phyloP scores from a whole-genome alignment of 2,329 filamentous ascomycete species.

The Parastagonospora avenae region DNA sequence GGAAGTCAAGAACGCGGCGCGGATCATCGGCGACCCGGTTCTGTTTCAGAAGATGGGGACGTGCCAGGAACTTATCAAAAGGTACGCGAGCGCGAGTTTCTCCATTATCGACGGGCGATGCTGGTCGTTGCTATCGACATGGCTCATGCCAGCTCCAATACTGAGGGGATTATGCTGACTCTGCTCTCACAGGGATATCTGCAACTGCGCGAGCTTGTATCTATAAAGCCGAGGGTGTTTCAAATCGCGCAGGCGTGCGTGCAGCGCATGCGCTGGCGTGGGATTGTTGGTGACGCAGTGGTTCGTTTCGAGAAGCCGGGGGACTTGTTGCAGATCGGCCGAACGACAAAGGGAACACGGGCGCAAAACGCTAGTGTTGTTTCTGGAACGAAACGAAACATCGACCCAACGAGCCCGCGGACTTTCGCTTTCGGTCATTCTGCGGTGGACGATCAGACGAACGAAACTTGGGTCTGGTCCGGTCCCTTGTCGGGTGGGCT shows the following conservation, averaged over 20 bases:
- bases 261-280: not conserved
- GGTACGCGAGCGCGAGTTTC: slow-evolving; percentile 66
- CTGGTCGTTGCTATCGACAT: not conserved
- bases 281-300: not conserved
- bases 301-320: not conserved
- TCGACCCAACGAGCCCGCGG: too few relatives aligned
- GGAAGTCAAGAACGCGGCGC: slow-evolving; percentile 95
- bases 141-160: too few relatives aligned
- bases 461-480: too few relatives aligned
- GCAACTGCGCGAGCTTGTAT: slow-evolving; percentile 49
- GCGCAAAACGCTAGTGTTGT: too few relatives aligned
- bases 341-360: too few relatives aligned
- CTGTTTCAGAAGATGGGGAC: slow-evolving; percentile 96
- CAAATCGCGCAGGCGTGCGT: not conserved
- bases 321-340: too few relatives aligned
- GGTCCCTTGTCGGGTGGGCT: too few relatives aligned
- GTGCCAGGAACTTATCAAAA: slow-evolving; percentile 96
- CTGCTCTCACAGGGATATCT: slow-evolving; percentile 43
- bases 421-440: too few relatives aligned
- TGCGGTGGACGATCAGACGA: too few relatives aligned
- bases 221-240: slow-evolving; percentile 29
- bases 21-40: slow-evolving; percentile 91
- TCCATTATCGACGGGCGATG: slow-evolving; percentile 1
- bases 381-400: too few relatives aligned
- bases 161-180: slow-evolving; percentile 22